Evolutionary conservation across 228 moss, liverwort and hornwort genomes (phyloP).

Genomic region (Sphagnum fallax): DNA sequence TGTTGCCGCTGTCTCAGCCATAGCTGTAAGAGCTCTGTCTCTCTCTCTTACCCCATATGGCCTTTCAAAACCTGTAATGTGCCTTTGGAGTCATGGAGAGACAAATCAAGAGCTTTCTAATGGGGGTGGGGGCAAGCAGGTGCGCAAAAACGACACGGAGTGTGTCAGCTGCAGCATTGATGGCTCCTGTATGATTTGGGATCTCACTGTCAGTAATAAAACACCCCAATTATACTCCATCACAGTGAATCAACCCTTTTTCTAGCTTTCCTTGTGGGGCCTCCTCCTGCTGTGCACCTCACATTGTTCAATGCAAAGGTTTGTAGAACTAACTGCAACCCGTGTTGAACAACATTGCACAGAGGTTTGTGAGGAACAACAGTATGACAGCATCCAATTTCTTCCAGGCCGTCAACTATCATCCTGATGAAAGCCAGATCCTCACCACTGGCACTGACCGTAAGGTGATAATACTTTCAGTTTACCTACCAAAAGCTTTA

Average conservation of each 20-base stretch:
- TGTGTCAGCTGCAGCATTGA: slow-evolving; percentile 92
- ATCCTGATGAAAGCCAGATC: slow-evolving; percentile 94
- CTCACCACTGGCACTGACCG: slow-evolving; percentile 85
- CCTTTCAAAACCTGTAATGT: too few relatives aligned
- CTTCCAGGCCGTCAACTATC: slow-evolving; percentile 80
- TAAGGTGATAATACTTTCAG: slow-evolving; percentile 39
- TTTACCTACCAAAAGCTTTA: too few relatives aligned
- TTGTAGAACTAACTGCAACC: too few relatives aligned
- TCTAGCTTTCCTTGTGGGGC: too few relatives aligned
- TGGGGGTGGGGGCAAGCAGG: slow-evolving; percentile 16
- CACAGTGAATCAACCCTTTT: too few relatives aligned
- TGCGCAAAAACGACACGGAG: slow-evolving; percentile 81
- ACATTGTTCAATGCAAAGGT: too few relatives aligned
- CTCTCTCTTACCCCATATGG: neutral
- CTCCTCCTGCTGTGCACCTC: too few relatives aligned
- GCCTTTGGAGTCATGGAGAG: too few relatives aligned
- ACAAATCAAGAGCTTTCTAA: neutral
- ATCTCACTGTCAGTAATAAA: slow-evolving; percentile 44
- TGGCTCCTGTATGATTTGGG: slow-evolving; percentile 95
- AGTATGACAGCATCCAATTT: slow-evolving; percentile 82
- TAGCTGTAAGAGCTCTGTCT: slow-evolving; percentile 33
- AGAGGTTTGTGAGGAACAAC: slow-evolving; percentile 82
- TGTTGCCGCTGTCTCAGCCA: slow-evolving; percentile 60
- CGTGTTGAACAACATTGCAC: neutral
- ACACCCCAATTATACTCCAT: neutral